Conservation (phyloP, 176 grass and related monocot genomes). For the Juncus effusus region DNA sequence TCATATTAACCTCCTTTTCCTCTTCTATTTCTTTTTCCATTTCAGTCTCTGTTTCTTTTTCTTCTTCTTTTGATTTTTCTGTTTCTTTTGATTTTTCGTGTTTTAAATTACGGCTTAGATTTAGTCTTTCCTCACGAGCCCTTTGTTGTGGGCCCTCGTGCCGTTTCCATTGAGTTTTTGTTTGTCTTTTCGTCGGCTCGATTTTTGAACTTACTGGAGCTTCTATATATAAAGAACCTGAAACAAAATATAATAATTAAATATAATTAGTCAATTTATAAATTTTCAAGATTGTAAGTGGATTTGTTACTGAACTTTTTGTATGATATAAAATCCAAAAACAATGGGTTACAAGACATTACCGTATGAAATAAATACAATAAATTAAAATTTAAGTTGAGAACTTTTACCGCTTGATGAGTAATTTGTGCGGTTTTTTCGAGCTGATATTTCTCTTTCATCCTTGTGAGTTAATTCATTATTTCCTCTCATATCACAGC, state of each 20-base stretch:
- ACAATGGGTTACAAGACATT: slow-evolving; percentile 1
- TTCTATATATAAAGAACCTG: slow-evolving; percentile 28
- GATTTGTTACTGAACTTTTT: no score
- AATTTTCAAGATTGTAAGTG: neutral
- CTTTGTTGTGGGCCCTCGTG: slow-evolving; percentile 64
- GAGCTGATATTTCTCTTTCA: slow-evolving; percentile 34
- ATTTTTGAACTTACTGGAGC: slow-evolving; percentile 45
- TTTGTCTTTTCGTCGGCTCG: slow-evolving; percentile 42
- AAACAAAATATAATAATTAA: no score
- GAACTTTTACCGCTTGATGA: slow-evolving; percentile 11
- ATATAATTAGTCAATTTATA: no score
- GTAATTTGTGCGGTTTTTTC: no score
- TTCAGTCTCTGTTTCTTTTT: slow-evolving; percentile 30
- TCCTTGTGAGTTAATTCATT: slow-evolving; percentile 33
- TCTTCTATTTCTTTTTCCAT: slow-evolving; percentile 15
- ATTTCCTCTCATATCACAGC: slow-evolving; percentile 78
- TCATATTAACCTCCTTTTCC: slow-evolving; percentile 84
- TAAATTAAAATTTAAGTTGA: slow-evolving; percentile 7
- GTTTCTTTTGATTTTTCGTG: slow-evolving; percentile 30
- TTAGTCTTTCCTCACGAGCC: slow-evolving; percentile 78
- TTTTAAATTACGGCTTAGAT: slow-evolving; percentile 60
- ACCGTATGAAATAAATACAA: slow-evolving; percentile 21
- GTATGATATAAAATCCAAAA: no score
- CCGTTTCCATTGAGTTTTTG: slow-evolving; percentile 75
- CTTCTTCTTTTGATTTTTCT: slow-evolving; percentile 9